Base-by-base conservation (phyloP, 768 basidiomycete genomes). In the Pleurotus platypus region DNA sequence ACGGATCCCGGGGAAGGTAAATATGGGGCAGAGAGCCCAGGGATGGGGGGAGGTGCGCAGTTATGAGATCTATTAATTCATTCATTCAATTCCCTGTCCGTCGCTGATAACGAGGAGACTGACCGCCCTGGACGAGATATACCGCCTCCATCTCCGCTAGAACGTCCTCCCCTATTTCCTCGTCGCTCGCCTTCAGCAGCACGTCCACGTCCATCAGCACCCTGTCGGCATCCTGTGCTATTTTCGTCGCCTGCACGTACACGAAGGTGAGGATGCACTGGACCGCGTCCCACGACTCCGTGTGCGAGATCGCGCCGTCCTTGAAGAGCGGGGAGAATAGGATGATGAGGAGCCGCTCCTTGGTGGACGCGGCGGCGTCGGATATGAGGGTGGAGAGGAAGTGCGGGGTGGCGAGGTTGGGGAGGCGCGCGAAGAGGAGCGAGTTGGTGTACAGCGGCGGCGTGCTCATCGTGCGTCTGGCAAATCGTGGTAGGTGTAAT, bases 241-340 rank as follows among this genome's bases (percentile, higher is more conserved):
- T 80, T 63, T 81, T 85, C 12, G 88, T 88, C n/a, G 91, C 89
- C 62, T 89, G 87, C 2, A 92, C 89, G 69, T 98, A 97, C 39
- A 90, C 82, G 64, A 83, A 87, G 0, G 90, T 90, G 60, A 98
- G 77, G 46, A 95, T 78, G 8, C 79, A 72, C 72, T 95, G 92
- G 2, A 94, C 77, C 16, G 77, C 76, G 53, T 83, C 73, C 85
- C 89, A 98, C 27, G 68, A 69, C 15, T 67, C 69, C 2, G 80
- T 77, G 57, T 78, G 81, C 27, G 81, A 70, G 58, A 75, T 60
- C 40, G 63, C 62, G 61, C 69, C 67, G 45, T 35, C 38, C 58
- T 81, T 78, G 68, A 90, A 89, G 58, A 80, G 71, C 3, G 81
- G 73, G 8, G 87, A 86, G 66, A 89, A 73, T 60, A 92, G 78